phyloP scores from a whole-genome alignment of 805 yeast species.

The Sugiyamaella smithiae region DNA sequence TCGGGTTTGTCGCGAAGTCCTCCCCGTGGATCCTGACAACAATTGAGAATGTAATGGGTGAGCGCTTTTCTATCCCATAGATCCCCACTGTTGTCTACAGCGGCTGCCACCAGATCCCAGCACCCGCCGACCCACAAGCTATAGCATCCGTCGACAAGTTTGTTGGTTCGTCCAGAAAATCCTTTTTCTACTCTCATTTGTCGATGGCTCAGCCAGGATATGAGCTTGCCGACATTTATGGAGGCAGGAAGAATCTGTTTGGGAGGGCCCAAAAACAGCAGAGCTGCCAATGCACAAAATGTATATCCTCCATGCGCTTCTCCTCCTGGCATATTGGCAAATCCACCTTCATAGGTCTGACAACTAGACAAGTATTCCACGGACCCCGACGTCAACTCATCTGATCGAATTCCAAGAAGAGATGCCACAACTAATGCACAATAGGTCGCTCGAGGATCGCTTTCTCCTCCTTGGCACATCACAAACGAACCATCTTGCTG shows the following conservation, averaged over 20 bases:
- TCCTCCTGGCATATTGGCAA: constrained; percentile 74
- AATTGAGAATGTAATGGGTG: constrained; percentile 61
- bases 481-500: constrained; percentile 69
- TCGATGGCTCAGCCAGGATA: constrained; percentile 65
- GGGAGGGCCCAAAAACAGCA: constrained; percentile 46
- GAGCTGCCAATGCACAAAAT: constrained; percentile 76
- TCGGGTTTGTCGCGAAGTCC: constrained; percentile 92
- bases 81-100: constrained; percentile 36
- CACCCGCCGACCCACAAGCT: constrained; percentile 93
- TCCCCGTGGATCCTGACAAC: constrained; percentile 69
- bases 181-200: constrained; percentile 83
- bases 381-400: constrained; percentile 52
- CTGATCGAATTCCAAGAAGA: constrained; percentile 59
- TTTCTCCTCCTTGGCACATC: constrained; percentile 77
- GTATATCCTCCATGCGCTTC: constrained; percentile 99
- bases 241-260: constrained; percentile 33
- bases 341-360: constrained; percentile 95
- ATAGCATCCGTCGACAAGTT: constrained; percentile 94
- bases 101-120: constrained; percentile 58
- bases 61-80: constrained; percentile 56
- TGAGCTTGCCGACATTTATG: constrained; percentile 48
- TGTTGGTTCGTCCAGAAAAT: constrained; percentile 83
- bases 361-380: constrained; percentile 62
- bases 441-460: constrained; percentile 76
- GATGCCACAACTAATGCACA: constrained; percentile 78